A percentile compares a stretch with the other conserved stretches of the same genome.
These are phyloP conservation scores for Fusarium succisae DNA, from an alignment of 2,329 filamentous ascomycete species.

Conservation along the genomic window DNA sequence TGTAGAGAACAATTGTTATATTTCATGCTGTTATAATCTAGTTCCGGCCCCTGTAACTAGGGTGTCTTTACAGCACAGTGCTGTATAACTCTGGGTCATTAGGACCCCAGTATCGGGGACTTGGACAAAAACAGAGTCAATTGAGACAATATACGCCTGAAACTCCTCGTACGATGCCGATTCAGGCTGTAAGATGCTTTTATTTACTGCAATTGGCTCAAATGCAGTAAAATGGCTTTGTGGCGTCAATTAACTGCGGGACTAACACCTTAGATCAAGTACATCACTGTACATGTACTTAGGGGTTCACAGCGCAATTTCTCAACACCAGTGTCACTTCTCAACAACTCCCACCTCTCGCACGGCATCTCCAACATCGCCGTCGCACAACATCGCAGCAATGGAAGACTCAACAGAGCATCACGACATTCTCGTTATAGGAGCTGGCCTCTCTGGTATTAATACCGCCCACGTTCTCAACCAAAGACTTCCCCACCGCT, in stretches of 20 bases:
- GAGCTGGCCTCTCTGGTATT: slow-evolving; percentile 78
- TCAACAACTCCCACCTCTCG: not conserved
- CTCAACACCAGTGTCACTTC: not conserved
- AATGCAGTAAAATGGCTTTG: not conserved
- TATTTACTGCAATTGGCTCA: not conserved
- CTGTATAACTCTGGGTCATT: not conserved
- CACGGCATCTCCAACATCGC: not conserved
- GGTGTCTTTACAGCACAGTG: not conserved
- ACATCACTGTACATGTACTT: not conserved
- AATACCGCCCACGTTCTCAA: slow-evolving; percentile 76
- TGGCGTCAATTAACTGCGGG: not conserved
- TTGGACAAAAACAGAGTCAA: not conserved
- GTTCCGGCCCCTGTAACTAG: not conserved
- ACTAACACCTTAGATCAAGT: not conserved
- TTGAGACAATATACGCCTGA: not conserved
- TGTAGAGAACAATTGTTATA: not conserved
- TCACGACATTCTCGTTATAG: slow-evolving; percentile 70
- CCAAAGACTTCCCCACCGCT: slow-evolving; percentile 62
- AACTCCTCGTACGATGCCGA: not conserved
- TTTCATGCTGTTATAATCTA: too few species aligned
- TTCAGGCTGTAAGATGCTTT: not conserved
- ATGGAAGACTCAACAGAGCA: slow-evolving; percentile 37
- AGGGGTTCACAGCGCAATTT: not conserved
- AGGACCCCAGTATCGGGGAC: not conserved
- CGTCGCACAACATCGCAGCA: not conserved